phyloP scores from a whole-genome alignment of 2,329 filamentous ascomycete genomes.

The Cadophora sp. region DNA sequence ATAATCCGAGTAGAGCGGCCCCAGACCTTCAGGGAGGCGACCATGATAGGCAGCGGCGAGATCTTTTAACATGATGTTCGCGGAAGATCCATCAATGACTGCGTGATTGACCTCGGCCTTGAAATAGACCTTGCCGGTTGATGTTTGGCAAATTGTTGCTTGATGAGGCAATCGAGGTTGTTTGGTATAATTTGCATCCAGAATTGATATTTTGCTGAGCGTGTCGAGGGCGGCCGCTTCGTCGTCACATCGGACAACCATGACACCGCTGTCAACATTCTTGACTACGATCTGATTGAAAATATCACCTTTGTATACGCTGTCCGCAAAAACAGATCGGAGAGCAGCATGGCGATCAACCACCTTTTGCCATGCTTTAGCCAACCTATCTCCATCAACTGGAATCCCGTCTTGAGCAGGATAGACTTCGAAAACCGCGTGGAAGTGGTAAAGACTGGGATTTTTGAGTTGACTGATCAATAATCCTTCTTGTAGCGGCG shows the following conservation, averaged over 20 bases:
- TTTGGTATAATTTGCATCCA: not conserved
- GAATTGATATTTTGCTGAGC: not conserved
- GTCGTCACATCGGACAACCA: not conserved
- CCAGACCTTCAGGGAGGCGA: not conserved
- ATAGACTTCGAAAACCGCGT: not conserved
- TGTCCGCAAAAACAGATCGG: conserved; percentile 45
- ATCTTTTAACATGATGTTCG: conserved; percentile 8
- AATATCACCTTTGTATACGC: conserved; percentile 35
- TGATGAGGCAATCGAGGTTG: conserved; percentile 15
- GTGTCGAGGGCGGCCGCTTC: not conserved
- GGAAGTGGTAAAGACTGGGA: not conserved
- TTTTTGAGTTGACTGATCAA: not conserved
- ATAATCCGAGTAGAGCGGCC: not conserved
- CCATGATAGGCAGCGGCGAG: conserved; percentile 15
- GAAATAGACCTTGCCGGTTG: not conserved
- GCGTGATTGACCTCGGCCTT: conserved; percentile 18
- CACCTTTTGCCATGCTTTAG: conserved; percentile 40
- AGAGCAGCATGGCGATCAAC: conserved; percentile 45
- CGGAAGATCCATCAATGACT: conserved; percentile 16
- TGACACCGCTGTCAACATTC: conserved; percentile 5
- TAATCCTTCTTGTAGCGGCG: conserved; percentile 17
- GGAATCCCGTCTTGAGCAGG: not conserved
- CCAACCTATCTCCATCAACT: conserved; percentile 19
- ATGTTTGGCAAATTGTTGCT: conserved; percentile 10
- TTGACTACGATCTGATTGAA: conserved; percentile 40